Conservation (phyloP, 441 rosid genomes). For the Breynia disticha region DNA sequence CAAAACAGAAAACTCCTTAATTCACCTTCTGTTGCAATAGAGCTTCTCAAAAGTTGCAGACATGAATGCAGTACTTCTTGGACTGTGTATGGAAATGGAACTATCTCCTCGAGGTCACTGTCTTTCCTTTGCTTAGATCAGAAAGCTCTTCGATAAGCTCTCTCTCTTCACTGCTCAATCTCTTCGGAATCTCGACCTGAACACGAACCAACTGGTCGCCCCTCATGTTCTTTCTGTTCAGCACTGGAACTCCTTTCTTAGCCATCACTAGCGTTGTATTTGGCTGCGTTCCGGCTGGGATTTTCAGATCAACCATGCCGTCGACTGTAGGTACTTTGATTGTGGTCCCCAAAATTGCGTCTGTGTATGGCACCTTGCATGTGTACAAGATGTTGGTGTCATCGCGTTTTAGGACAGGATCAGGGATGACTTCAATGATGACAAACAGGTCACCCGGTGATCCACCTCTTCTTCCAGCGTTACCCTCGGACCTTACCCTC, state of each 20-base stretch:
- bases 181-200: constrained; percentile 90
- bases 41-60: constrained; percentile 5
- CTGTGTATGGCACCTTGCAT: constrained; percentile 79
- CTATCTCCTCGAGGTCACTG: constrained; percentile 69
- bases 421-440: constrained; percentile 72
- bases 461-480: constrained; percentile 88
- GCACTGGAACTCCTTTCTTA: constrained; percentile 79
- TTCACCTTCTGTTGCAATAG: background rate
- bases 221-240: constrained; percentile 79
- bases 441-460: constrained; percentile 88
- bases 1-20: constrained; percentile 4
- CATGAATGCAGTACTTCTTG: background rate
- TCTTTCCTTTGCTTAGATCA: constrained; percentile 75
- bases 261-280: constrained; percentile 90
- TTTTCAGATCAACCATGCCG: constrained; percentile 85
- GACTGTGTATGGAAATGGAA: background rate
- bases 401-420: constrained; percentile 74
- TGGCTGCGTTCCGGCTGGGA: constrained; percentile 92
- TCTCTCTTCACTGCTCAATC: constrained; percentile 76
- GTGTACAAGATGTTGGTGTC: constrained; percentile 76
- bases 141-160: constrained; percentile 86
- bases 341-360: constrained; percentile 83
- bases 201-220: constrained; percentile 96
- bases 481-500: constrained; percentile 88
- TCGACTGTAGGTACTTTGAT: constrained; percentile 88